Conservation (phyloP, 805 yeast genomes). For the Pichia pseudocactophila region DNA sequence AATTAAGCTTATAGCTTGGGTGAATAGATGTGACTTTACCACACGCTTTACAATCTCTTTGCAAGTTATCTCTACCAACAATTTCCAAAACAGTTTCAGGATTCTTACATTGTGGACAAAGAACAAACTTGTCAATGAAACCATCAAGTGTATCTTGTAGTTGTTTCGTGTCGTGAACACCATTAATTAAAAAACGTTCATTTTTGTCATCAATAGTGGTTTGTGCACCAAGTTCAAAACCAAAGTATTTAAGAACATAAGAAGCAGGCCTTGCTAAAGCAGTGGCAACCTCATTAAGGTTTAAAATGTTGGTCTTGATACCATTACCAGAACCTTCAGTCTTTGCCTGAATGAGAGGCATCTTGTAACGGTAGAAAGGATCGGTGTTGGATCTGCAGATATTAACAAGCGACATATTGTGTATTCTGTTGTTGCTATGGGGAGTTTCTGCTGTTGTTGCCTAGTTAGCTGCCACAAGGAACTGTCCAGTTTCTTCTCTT, state of each 20-base stretch:
- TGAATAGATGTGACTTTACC: constrained; percentile 83
- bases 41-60: constrained; percentile 96
- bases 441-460: no score
- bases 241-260: constrained; percentile 88
- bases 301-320: constrained; percentile 90
- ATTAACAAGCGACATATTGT: constrained; percentile 71
- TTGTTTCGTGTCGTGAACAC: constrained; percentile 83
- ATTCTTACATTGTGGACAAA: constrained; percentile 91
- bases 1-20: constrained; percentile 76
- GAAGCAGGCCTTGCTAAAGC: constrained; percentile 90
- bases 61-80: constrained; percentile 63
- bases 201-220: constrained; percentile 70
- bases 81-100: constrained; percentile 93
- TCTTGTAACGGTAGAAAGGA: constrained; percentile 98
- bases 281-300: constrained; percentile 86
- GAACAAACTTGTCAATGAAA: constrained; percentile 83
- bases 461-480: no score
- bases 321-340: constrained; percentile 99
- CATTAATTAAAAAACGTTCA: constrained; percentile 89
- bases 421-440: no score
- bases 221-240: constrained; percentile 95
- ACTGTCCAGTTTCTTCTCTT: no score
- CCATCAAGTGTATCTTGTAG: constrained; percentile 93
- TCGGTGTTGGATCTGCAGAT: constrained; percentile 96
- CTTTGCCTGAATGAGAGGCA: constrained; percentile 97